Conservation (phyloP, 106 monocot genomes). For the Apostasia ramifera region DNA sequence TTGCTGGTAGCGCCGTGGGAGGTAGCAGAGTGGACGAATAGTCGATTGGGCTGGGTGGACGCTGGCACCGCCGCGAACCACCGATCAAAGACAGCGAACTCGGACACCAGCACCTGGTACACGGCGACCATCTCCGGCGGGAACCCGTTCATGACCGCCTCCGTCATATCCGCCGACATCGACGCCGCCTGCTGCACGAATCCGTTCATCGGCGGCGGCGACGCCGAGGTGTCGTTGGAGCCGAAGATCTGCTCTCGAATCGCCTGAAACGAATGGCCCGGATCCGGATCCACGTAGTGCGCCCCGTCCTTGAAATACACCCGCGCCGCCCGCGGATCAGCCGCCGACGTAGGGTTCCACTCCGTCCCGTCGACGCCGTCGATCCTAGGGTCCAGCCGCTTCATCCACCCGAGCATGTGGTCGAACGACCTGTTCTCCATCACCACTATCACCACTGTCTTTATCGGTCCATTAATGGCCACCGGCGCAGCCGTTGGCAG, state of each 20-base stretch:
- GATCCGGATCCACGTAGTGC: constrained; percentile 31
- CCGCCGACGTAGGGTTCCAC: constrained; percentile 15
- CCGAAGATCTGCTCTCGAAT: constrained; percentile 88
- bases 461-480: neutral
- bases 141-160: constrained; percentile 82
- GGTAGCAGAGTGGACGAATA: constrained; percentile 77
- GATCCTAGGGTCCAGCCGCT: constrained; percentile 24
- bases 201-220: constrained; percentile 52
- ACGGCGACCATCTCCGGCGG: constrained; percentile 81
- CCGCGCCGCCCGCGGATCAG: constrained; percentile 8
- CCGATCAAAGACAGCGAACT: constrained; percentile 76
- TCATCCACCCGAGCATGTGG: constrained; percentile 51
- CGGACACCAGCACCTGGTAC: constrained; percentile 43
- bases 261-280: constrained; percentile 77
- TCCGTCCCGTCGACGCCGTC: constrained; percentile 26
- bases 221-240: constrained; percentile 39
- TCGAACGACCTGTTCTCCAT: constrained; percentile 45
- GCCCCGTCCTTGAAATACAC: constrained; percentile 15
- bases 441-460: constrained; percentile 28
- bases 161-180: constrained; percentile 3
- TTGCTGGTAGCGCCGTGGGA: constrained; percentile 78
- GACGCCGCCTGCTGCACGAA: constrained; percentile 46
- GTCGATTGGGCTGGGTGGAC: constrained; percentile 79
- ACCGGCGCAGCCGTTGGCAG: no score
- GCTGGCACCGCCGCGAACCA: constrained; percentile 81